phyloP scores from a whole-genome alignment of 2,329 filamentous ascomycete species.

The Aspergillus luchuensis region DNA sequence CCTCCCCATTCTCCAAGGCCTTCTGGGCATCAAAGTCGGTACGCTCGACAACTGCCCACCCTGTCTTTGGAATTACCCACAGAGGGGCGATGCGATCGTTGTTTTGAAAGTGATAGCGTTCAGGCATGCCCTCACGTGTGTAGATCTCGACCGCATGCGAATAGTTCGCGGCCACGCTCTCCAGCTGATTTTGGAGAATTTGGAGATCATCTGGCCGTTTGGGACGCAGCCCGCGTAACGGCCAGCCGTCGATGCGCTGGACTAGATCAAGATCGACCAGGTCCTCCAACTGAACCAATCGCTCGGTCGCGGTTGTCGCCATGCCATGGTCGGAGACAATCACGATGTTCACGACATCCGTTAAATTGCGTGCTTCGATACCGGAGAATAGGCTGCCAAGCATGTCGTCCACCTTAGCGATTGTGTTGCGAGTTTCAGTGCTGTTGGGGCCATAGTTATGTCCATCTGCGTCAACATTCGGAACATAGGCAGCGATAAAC shows the following conservation, averaged over 20 bases:
- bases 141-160: constrained; percentile 76
- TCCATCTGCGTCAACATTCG: constrained; percentile 84
- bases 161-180: constrained; percentile 61
- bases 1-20: constrained; percentile 62
- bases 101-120: constrained; percentile 84
- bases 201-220: constrained; percentile 68
- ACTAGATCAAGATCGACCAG: constrained; percentile 76
- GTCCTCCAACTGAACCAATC: constrained; percentile 88
- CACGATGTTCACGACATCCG: constrained; percentile 85
- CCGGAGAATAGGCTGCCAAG: constrained; percentile 74
- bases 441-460: constrained; percentile 92
- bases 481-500: constrained; percentile 91
- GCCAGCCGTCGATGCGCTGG: constrained; percentile 90
- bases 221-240: constrained; percentile 82
- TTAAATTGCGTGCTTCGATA: constrained; percentile 78
- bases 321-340: constrained; percentile 98
- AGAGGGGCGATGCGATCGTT: constrained; percentile 90
- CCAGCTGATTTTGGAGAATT: constrained; percentile 63
- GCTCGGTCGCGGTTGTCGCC: constrained; percentile 82
- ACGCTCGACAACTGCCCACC: constrained; percentile 86
- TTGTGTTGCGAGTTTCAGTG: constrained; percentile 81
- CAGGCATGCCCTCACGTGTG: constrained; percentile 83
- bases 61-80: constrained; percentile 89
- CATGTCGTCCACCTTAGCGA: constrained; percentile 79
- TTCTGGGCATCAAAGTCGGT: constrained; percentile 74